Percentiles rank a stretch among this genome's conserved stretches.
These are phyloP conservation scores for Stagonosporopsis cucurbitacearum DNA, from an alignment of 2,329 filamentous ascomycete genomes.

Conservation along the genomic window DNA sequence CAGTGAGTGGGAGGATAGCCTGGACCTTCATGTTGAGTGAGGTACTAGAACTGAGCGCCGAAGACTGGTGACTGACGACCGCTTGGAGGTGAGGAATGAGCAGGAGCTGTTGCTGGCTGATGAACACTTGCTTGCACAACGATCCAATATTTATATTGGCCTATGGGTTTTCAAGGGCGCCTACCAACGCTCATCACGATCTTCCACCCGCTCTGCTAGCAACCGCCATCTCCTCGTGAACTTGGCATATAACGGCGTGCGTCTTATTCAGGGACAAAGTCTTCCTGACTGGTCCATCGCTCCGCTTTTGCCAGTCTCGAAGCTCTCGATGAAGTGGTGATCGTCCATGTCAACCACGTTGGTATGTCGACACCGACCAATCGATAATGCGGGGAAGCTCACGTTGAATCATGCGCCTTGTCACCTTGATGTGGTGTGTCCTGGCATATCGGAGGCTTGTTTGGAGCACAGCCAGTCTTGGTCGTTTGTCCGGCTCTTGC, in stretches of 20 bases:
- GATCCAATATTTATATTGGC: conserved; percentile 3
- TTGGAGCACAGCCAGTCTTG: conserved; percentile 17
- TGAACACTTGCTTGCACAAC: not conserved
- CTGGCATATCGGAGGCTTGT: conserved; percentile 21
- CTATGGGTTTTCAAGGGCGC: not conserved
- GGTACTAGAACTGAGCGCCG: not conserved
- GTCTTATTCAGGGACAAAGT: conserved; percentile 13
- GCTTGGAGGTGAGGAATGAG: not conserved
- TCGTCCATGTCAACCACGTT: conserved; percentile 3
- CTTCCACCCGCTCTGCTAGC: not conserved
- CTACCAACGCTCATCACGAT: not conserved
- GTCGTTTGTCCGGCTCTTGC: conserved; percentile 16
- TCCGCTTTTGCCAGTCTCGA: conserved; percentile 4
- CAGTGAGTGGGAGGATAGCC: conserved; percentile 26
- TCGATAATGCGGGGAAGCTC: conserved; percentile 17
- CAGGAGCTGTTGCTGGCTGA: conserved; percentile 1
- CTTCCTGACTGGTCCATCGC: conserved; percentile 8
- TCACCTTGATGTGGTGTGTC: conserved; percentile 8
- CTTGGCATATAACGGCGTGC: conserved; percentile 17
- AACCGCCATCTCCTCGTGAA: not conserved
- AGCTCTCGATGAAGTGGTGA: conserved; percentile 6
- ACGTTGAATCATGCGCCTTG: conserved; percentile 14
- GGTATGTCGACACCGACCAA: not conserved
- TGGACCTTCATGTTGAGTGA: conserved; percentile 30
- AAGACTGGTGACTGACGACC: not conserved